Conservation (phyloP, 1,139 yeast species). For the Yamadazyma oceani region DNA sequence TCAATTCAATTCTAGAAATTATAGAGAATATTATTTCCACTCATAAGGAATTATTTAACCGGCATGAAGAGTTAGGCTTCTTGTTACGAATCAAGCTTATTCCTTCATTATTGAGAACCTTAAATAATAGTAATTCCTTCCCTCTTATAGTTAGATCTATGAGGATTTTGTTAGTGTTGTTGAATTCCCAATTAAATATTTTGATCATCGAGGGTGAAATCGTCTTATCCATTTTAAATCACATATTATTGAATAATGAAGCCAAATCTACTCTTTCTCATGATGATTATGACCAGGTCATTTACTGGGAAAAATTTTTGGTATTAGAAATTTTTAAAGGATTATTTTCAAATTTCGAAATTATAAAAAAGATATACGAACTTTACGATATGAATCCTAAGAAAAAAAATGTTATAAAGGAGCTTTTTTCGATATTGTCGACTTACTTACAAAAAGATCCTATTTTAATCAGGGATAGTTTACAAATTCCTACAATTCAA, state of each 20-base stretch:
- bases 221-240: conserved; percentile 70
- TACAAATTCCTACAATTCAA: conserved; percentile 8
- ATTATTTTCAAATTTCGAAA: conserved; percentile 54
- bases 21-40: conserved; percentile 65
- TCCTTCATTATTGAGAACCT: conserved; percentile 69
- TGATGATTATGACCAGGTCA: conserved; percentile 4
- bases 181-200: conserved; percentile 59
- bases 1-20: conserved; percentile 74
- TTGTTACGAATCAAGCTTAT: conserved; percentile 66
- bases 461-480: conserved; percentile 31
- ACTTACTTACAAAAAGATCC: conserved; percentile 18
- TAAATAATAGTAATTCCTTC: conserved; percentile 59
- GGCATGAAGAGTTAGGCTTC: conserved; percentile 63
- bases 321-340: conserved; percentile 71
- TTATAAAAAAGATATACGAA: conserved; percentile 53
- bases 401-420: conserved; percentile 62
- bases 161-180: conserved; percentile 61
- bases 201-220: conserved; percentile 80
- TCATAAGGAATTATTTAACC: conserved; percentile 55
- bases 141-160: conserved; percentile 72
- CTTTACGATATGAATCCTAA: conserved; percentile 61
- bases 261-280: neutral
- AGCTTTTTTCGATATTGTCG: conserved; percentile 52
- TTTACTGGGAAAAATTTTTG: conserved; percentile 67
- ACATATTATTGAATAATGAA: conserved; percentile 44